A percentile compares a stretch with the other conserved stretches of the same genome.
phyloP scores from a whole-genome alignment of 164 flowering plant species.

The Echeveria elegans region DNA sequence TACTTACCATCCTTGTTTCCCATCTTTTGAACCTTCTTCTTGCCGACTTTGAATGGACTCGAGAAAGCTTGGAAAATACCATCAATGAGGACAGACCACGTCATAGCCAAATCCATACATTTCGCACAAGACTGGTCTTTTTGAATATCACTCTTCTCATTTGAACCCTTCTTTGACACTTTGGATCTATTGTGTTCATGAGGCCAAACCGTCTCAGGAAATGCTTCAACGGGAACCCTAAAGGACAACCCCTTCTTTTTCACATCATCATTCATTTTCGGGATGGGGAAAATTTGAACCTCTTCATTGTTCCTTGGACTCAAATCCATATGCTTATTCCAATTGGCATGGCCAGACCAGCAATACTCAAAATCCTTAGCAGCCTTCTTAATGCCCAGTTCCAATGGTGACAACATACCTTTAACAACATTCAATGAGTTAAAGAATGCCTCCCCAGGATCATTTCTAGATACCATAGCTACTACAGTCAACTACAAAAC shows the following conservation, averaged over 20 bases:
- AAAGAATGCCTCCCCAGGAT: slow-evolving; percentile 6
- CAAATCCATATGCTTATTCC: neutral
- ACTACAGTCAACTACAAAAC: neutral
- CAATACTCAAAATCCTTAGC: slow-evolving; percentile 8
- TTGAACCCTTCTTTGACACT: slow-evolving; percentile 26
- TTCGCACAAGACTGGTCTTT: slow-evolving; percentile 51
- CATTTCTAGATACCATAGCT: slow-evolving; percentile 7
- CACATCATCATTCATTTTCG: slow-evolving; percentile 40
- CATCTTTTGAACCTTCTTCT: slow-evolving; percentile 42
- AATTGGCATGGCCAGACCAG: neutral
- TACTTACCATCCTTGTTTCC: slow-evolving; percentile 23
- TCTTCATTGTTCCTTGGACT: slow-evolving; percentile 2
- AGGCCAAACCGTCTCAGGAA: slow-evolving; percentile 39
- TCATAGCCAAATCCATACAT: slow-evolving; percentile 71
- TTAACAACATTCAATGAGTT: neutral
- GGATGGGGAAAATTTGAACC: slow-evolving; percentile 16
- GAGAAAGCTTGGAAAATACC: slow-evolving; percentile 59
- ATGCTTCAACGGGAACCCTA: slow-evolving; percentile 43
- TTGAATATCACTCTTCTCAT: slow-evolving; percentile 13
- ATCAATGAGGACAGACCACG: slow-evolving; percentile 57
- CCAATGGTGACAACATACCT: neutral
- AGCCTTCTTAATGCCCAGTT: slow-evolving; percentile 3
- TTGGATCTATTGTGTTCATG: slow-evolving; percentile 21
- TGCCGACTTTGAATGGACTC: slow-evolving; percentile 40
- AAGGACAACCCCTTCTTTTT: slow-evolving; percentile 38